phyloP scores from a whole-genome alignment of 1,284 basidiomycete species.

The Irpex sp. region DNA sequence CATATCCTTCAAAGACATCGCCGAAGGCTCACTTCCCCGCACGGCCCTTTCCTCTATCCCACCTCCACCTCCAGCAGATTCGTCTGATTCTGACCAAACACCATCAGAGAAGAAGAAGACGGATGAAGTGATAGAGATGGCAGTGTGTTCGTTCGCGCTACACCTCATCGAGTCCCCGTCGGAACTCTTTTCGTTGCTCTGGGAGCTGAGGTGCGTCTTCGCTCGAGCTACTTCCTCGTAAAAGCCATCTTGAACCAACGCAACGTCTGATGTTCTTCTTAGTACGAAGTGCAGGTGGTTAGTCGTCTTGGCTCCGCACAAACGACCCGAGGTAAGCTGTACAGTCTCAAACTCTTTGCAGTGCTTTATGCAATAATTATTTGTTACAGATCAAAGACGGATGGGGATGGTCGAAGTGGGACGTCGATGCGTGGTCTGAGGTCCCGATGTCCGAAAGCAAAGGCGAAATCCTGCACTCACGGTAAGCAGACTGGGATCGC shows the following conservation, averaged over 20 bases:
- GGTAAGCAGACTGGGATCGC: constrained; percentile 31
- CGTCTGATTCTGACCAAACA: background rate
- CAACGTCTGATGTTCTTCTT: background rate
- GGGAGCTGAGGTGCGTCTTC: constrained; percentile 40
- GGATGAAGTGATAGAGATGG: constrained; percentile 46
- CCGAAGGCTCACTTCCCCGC: constrained; percentile 41
- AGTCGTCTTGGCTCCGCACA: constrained; percentile 68
- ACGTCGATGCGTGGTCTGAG: constrained; percentile 51
- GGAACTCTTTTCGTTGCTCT: constrained; percentile 61
- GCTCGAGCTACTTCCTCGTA: no score
- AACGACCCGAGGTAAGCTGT: constrained; percentile 62
- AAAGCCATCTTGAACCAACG: no score
- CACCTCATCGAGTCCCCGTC: constrained; percentile 63
- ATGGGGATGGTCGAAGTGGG: constrained; percentile 74
- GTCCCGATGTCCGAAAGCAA: constrained; percentile 37
- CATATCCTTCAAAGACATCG: constrained; percentile 51
- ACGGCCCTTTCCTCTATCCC: constrained; percentile 6
- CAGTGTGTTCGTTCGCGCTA: constrained; percentile 69
- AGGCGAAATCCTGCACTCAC: constrained; percentile 52
- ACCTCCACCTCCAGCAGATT: background rate
- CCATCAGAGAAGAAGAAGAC: background rate
- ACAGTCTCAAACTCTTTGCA: background rate
- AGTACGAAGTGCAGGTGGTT: constrained; percentile 62
- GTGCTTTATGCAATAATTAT: no score
- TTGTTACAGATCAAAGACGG: constrained; percentile 61